Evolutionary conservation across 2,329 filamentous ascomycete genomes (phyloP).

Genomic region (Tolypocladium ovalisporum): DNA sequence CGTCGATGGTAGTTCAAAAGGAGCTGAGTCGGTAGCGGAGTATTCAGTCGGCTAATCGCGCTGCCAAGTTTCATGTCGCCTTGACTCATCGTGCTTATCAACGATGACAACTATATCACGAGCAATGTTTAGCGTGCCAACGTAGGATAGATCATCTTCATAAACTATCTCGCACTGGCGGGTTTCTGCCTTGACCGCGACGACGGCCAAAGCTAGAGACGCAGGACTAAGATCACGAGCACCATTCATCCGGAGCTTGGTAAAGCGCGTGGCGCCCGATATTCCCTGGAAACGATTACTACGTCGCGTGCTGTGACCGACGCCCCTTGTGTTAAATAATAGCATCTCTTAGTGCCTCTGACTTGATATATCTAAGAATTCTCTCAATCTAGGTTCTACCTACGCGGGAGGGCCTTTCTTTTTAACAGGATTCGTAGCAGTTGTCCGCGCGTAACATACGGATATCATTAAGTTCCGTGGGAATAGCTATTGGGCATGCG

Average conservation of each 20-base stretch:
- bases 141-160: neutral
- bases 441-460: too few relatives aligned
- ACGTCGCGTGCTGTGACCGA: neutral
- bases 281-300: neutral
- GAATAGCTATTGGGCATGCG: too few relatives aligned
- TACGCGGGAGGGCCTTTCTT: too few relatives aligned
- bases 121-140: neutral
- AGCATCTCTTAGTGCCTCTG: neutral
- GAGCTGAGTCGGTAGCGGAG: too few relatives aligned
- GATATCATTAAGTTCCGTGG: too few relatives aligned
- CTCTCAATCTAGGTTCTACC: too few relatives aligned
- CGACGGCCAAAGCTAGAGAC: neutral
- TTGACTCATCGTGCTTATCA: too few relatives aligned
- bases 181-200: neutral
- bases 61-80: too few relatives aligned
- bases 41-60: too few relatives aligned
- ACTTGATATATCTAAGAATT: neutral
- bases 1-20: too few relatives aligned
- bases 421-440: too few relatives aligned
- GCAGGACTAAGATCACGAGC: neutral
- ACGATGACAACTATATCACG: neutral
- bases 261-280: neutral
- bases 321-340: neutral
- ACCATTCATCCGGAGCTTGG: neutral
- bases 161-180: neutral